Evolutionary conservation across 768 basidiomycete genomes (phyloP), one percentile per base, ranked within the genome.

Genomic region (Lactarius pseudohatsudake): DNA sequence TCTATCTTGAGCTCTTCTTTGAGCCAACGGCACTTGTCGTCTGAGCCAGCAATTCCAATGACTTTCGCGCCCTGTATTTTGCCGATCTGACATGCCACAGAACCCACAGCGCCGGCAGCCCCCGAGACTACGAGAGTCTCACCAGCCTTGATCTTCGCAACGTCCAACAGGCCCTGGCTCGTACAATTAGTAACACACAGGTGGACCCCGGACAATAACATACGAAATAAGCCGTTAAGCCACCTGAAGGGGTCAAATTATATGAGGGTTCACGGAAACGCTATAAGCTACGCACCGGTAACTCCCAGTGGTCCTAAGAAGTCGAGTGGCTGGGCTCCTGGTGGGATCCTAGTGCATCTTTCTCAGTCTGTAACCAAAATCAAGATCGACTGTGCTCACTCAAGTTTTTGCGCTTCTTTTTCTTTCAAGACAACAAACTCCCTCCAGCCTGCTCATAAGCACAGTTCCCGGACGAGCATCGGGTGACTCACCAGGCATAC

Each of bases 41-140:
- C 73, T 0, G 86, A 85, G 30, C 96, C 95, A 0, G 94, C 94
- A 72, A 97, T 91, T 13, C 87, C 96, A 67, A 92, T 86, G 57
- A 98, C 95, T 63, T 84, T 89, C 58, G 91, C 91, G 64, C 90
- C 93, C 13, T 81, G 78, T 34, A 85, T 81, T 75, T 92, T 93
- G 57, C 90, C 94, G 22, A 95, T 81, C 70, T 95, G 94, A 76
- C 93, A 94, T 15, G 81, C 91, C 64, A 92, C 75, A 11, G 87
- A 84, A n/a, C 94, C 93, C 13, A 92, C 91, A 1, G 94, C 88
- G 10, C 95, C 96, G 11, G 96, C 96, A 2, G 96, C 96, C 26
- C 94, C 96, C 1, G 92, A 92, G 16, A 89, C 90, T 30, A 98
- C 83, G 58, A 96, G 84, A 0, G 85, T 91, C 66, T 98, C 94